Base-by-base conservation (phyloP, 2,329 filamentous ascomycete genomes). In the Capronia americana region DNA sequence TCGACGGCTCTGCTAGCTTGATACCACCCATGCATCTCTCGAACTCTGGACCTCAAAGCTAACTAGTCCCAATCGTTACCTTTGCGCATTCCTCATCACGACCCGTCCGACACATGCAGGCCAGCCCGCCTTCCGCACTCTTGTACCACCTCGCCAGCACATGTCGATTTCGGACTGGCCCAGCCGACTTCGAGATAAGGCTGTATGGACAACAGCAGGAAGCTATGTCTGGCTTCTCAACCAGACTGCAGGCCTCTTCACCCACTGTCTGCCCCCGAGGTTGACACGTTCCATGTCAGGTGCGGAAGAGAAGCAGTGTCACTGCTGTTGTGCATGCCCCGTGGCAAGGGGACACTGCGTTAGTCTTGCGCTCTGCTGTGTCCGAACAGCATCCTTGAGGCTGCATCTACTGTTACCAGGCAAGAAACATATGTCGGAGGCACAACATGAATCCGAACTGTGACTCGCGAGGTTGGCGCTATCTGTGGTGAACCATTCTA, bases 21-120 rank as follows among this genome's bases (percentile, higher is more conserved):
- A 17, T 26, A 23, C 14, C 12, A 8, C 17, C 24, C 20, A 7
- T 51, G 10, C 10, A 26, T 17, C 10, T 23, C 48, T 26, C 32
- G 32, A 34, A 34, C 32, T 34, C 32, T 34, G 32, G 10, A 34
- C 32, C 32, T 34, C 32, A 12, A 34, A 26, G 17, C 38, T 17
- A 44, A n/a, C 38, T 44, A 44, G 38, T 44, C 5, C 17, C 38
- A 7, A 44, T 17, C 38, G 17, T n/a, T n/a, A 10, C 20, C 48
- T 51, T 51, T 51, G 48, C 48, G 48, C 48, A 51, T 51, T 51
- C 48, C 24, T 28, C 24, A 51, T 51, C 48, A 51, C 48, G 48
- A 26, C 48, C 23, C 26, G 23, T 51, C 14, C 14, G 48, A 23
- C 2, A 4, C 48, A 51, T 51, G 48, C 48, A 51, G n/a, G 23